Evolutionary conservation across 2,329 filamentous ascomycete genomes (phyloP).

Genomic region (Colletotrichum agaves): DNA sequence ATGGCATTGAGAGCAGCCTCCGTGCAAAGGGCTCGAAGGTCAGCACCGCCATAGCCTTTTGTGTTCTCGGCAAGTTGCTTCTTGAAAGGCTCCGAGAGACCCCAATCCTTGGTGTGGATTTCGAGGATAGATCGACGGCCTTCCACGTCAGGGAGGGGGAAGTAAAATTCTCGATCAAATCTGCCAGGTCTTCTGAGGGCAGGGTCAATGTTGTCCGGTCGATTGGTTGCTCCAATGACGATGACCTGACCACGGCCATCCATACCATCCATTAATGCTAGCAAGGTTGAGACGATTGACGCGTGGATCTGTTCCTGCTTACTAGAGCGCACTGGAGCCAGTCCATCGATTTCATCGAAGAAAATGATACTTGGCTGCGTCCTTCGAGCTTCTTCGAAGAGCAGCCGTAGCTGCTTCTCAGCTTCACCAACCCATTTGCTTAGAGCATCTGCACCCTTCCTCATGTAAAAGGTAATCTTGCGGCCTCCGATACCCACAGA

Average conservation of each 20-base stretch:
- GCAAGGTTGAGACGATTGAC: conserved; percentile 93
- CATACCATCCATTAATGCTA: conserved; percentile 97
- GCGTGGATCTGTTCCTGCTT: conserved; percentile 99
- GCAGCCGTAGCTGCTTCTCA: conserved; percentile 89
- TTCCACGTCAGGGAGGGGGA: conserved; percentile 85
- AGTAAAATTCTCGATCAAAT: conserved; percentile 98
- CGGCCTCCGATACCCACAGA: conserved; percentile 88
- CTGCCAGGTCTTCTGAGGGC: conserved; percentile 93
- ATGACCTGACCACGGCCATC: conserved; percentile 98
- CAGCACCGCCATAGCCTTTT: conserved; percentile 96
- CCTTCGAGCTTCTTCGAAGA: conserved; percentile 95
- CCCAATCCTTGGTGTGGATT: conserved; percentile 96
- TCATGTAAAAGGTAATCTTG: conserved; percentile 99
- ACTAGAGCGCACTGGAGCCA: conserved; percentile 94
- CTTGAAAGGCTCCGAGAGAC: conserved; percentile 83
- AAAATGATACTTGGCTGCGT: conserved; percentile 99
- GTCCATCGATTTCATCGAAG: conserved; percentile 97
- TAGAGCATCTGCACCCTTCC: conserved; percentile 95
- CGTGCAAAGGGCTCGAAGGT: conserved; percentile 92
- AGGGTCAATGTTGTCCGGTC: conserved; percentile 95
- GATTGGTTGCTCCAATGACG: conserved; percentile 98
- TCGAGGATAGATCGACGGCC: conserved; percentile 88
- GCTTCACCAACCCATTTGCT: conserved; percentile 99
- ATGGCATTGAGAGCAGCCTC: conserved; percentile 96
- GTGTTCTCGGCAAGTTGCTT: conserved; percentile 85